Evolutionary conservation across 1,284 basidiomycete species (phyloP).

Genomic region (Hemileia vastatrix): DNA sequence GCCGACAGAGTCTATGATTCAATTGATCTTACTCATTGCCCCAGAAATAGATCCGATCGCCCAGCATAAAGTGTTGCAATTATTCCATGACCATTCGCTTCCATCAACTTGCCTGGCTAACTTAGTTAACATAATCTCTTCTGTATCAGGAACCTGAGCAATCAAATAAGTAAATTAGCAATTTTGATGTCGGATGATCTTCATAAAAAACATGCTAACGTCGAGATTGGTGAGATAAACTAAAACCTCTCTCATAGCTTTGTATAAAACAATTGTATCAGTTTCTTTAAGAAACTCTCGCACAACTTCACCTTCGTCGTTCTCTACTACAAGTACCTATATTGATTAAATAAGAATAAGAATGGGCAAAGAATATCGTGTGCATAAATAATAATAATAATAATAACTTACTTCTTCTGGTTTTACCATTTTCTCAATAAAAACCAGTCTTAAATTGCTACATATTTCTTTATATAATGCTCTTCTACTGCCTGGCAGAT

Average conservation of each 20-base stretch:
- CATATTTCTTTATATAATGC: slow-evolving; percentile 87
- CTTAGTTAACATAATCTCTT: slow-evolving; percentile 23
- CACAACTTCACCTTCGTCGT: slow-evolving; percentile 98
- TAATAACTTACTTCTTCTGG: slow-evolving; percentile 65
- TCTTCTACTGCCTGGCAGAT: slow-evolving; percentile 61
- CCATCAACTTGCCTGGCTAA: slow-evolving; percentile 59
- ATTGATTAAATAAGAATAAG: not conserved
- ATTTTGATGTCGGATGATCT: not conserved
- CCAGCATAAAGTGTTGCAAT: slow-evolving; percentile 98
- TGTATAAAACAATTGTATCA: slow-evolving; percentile 98
- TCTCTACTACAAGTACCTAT: slow-evolving; percentile 85
- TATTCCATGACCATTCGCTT: slow-evolving; percentile 98
- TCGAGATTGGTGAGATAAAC: slow-evolving; percentile 92
- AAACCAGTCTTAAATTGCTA: slow-evolving; percentile 86
- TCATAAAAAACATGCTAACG: slow-evolving; percentile 50
- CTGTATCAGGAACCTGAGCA: slow-evolving; percentile 22
- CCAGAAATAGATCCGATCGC: slow-evolving; percentile 98
- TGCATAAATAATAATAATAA: not conserved
- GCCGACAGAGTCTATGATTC: not conserved
- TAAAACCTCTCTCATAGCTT: slow-evolving; percentile 94
- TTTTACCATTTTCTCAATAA: slow-evolving; percentile 99
- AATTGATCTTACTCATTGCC: slow-evolving; percentile 57
- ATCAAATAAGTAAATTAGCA: slow-evolving; percentile 47
- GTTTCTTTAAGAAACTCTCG: slow-evolving; percentile 99
- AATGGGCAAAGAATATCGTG: not conserved